Conservation (phyloP, 345 rosid genomes). For the Syzygium jambos region DNA sequence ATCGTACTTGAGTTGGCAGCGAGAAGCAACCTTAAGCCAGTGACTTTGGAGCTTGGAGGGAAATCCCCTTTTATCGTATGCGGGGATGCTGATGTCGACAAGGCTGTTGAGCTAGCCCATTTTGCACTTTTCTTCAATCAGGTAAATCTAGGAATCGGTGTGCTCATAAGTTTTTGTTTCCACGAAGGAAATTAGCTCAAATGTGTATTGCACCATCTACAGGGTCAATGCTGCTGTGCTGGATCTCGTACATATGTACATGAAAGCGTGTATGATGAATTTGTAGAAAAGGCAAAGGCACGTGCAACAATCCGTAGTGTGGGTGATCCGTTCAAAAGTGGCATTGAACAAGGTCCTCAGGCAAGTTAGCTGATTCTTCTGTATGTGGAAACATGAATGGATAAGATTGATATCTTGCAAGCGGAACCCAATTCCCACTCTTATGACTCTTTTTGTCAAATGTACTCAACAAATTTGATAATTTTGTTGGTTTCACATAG, state of each 20-base stretch:
- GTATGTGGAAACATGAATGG: neutral
- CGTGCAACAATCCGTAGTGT: conserved; percentile 59
- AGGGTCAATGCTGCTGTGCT: conserved; percentile 97
- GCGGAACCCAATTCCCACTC: neutral
- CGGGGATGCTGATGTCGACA: conserved; percentile 86
- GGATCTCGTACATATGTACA: conserved; percentile 97
- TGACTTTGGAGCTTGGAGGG: conserved; percentile 95
- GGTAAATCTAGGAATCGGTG: conserved; percentile 23
- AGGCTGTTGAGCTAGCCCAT: conserved; percentile 84
- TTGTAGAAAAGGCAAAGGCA: conserved; percentile 75
- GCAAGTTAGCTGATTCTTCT: conserved; percentile 17
- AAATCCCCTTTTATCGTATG: conserved; percentile 95
- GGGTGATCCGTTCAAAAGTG: conserved; percentile 84
- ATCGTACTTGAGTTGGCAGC: conserved; percentile 59
- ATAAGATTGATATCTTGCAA: neutral
- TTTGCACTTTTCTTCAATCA: conserved; percentile 87
- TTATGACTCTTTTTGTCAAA: neutral
- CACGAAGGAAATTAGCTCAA: neutral
- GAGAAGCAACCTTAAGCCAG: conserved; percentile 83
- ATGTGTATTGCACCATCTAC: neutral
- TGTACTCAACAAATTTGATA: neutral
- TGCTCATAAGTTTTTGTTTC: neutral
- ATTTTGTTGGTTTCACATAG: neutral
- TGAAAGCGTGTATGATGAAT: conserved; percentile 74
- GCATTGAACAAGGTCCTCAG: conserved; percentile 97